Conservation (phyloP, 306 rosid species). For the Castanea mollissima region DNA sequence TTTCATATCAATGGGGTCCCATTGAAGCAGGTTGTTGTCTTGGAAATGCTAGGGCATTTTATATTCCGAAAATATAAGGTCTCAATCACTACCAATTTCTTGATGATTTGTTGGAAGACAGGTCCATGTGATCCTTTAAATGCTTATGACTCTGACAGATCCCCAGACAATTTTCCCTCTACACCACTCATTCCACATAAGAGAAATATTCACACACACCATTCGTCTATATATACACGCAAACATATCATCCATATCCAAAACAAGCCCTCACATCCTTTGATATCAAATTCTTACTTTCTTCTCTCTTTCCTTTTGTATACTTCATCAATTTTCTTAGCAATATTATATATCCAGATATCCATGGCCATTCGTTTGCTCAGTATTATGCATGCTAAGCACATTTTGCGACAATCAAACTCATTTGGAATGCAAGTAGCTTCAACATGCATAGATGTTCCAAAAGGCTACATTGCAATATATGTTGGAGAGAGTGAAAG, state of each 20-base stretch:
- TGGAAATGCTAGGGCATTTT: background rate
- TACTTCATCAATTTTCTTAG: background rate
- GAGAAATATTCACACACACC: background rate
- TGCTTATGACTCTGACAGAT: conserved; percentile 5
- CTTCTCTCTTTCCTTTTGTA: background rate
- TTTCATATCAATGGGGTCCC: background rate
- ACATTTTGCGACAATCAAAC: background rate
- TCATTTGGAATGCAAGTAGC: background rate
- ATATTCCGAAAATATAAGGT: background rate
- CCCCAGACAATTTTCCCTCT: conserved; percentile 11
- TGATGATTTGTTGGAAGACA: conserved; percentile 17
- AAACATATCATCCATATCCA: background rate
- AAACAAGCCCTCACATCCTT: conserved; percentile 9
- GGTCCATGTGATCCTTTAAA: conserved; percentile 27
- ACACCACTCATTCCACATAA: background rate
- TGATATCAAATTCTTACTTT: background rate
- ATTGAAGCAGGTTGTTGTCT: conserved; percentile 3
- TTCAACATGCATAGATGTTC: conserved; percentile 18
- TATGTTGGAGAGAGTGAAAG: conserved; percentile 47
- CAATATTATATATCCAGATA: conserved; percentile 1
- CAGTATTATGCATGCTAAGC: conserved; percentile 14
- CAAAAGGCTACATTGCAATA: conserved; percentile 47
- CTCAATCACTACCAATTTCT: conserved; percentile 15
- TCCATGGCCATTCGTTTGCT: conserved; percentile 35
- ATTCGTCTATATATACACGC: conserved; percentile 26